Evolutionary conservation across 129 eudicot genomes (phyloP), one percentile per base, ranked within the genome.

Genomic region (Helichrysum umbraculigerum): DNA sequence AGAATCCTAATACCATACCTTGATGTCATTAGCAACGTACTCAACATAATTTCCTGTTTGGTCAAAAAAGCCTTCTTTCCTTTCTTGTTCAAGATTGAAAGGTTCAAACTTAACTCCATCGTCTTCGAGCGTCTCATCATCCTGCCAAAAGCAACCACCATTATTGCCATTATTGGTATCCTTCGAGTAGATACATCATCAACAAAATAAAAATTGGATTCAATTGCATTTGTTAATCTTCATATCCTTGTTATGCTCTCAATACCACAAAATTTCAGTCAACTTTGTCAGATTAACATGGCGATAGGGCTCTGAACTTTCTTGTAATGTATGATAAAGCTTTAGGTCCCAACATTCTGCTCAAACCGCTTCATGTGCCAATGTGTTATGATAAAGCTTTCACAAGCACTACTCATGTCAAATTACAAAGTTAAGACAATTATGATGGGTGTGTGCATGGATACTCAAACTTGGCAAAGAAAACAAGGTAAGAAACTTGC

Each of bases 51-150:
- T 91, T 64, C 97, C 99, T 12, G 86, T 82, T 14, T 78, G 86
- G 77, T 93, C 98, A 85, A 93, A 93, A 72, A 85, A 93, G 11
- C 98, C 97, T 78, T 90, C 98, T 75, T 87, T 86, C 78, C 90
- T 88, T 82, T 93, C 98, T 65, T 81, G 82, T 28, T 81, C 81
- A 70, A 93, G 87, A 60, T 93, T 93, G 74, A 93, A 90, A 17
- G 98, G 98, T 76, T 93, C 98, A 34, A 93, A 69, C 65, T 78
- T 81, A 58, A 85, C 68, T 62, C 96, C 99, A 78, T 91, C 97
- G 37, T 94, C 96, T 52, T 76, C 81, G 20, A 91, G 86, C 62
- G 86, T 76, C 69, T 84, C 98, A 58, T 84, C 68, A 57, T 91
- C 90, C 98, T 94, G 96, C 76, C 72, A 88, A 72, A 84, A 82